These are phyloP conservation scores for Xylaria sp. DNA, from an alignment of 2,329 filamentous ascomycete genomes.

Conservation along the genomic window DNA sequence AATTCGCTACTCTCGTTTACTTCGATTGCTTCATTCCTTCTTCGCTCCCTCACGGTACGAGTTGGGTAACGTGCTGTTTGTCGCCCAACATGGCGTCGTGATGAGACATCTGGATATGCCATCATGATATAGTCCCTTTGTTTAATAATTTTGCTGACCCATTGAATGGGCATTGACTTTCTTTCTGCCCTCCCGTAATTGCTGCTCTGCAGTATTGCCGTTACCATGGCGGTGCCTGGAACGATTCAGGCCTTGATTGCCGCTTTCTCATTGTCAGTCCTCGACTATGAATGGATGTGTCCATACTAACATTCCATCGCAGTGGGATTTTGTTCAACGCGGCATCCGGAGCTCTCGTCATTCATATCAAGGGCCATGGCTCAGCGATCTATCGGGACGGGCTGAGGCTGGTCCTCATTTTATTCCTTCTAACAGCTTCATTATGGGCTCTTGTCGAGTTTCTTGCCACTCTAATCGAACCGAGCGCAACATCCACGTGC, in stretches of 20 bases:
- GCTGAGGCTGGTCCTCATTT: slow-evolving; percentile 71
- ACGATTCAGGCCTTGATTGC: slow-evolving; percentile 61
- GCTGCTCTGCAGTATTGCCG: slow-evolving; percentile 29
- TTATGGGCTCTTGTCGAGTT: slow-evolving; percentile 66
- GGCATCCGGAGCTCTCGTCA: slow-evolving; percentile 59
- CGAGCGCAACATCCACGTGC: slow-evolving; percentile 57
- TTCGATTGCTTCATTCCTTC: slow-evolving; percentile 22
- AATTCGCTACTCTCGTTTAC: slow-evolving; percentile 15
- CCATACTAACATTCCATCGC: slow-evolving; percentile 44
- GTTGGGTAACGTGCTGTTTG: slow-evolving; percentile 3
- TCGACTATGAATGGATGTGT: not conserved
- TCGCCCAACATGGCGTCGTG: slow-evolving; percentile 27
- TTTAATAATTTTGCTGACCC: slow-evolving; percentile 27
- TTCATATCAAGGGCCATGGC: slow-evolving; percentile 59
- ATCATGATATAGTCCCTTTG: slow-evolving; percentile 32
- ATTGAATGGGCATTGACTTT: slow-evolving; percentile 31
- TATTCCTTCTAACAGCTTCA: slow-evolving; percentile 61
- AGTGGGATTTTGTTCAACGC: slow-evolving; percentile 66
- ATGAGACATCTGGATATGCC: slow-evolving; percentile 26
- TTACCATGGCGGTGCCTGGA: slow-evolving; percentile 58
- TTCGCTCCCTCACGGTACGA: slow-evolving; percentile 6
- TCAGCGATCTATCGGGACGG: slow-evolving; percentile 64
- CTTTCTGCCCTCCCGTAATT: slow-evolving; percentile 34
- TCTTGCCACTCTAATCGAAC: slow-evolving; percentile 59
- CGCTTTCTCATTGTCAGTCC: slow-evolving; percentile 65